A percentile compares a stretch with the other conserved stretches of the same genome.
phyloP scores from a whole-genome alignment of 305 asterid genomes.

The Fraxinus sp. region DNA sequence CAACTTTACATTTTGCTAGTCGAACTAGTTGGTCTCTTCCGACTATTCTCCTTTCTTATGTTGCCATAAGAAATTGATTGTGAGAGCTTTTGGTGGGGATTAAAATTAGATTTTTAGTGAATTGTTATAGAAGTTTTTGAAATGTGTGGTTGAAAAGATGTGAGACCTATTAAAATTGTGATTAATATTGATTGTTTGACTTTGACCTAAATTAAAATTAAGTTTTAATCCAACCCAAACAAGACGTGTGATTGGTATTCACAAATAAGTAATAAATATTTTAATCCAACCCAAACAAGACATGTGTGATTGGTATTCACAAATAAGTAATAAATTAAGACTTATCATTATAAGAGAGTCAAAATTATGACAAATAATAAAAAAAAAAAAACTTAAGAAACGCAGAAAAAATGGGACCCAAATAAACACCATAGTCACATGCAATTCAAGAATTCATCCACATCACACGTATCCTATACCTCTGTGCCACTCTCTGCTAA shows the following conservation, averaged over 20 bases:
- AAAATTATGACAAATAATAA: not conserved
- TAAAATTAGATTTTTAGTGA: too few species aligned
- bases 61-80: not conserved
- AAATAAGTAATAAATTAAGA: constrained; percentile 10
- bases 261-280: too few species aligned
- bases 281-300: too few species aligned
- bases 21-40: not conserved
- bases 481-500: not conserved
- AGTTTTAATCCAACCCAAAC: too few species aligned
- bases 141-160: too few species aligned
- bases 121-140: too few species aligned
- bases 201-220: too few species aligned
- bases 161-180: too few species aligned
- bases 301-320: constrained; percentile 9
- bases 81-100: too few species aligned
- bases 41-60: not conserved
- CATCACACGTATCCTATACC: constrained; percentile 31
- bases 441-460: constrained; percentile 38
- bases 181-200: too few species aligned
- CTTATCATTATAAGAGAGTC: constrained; percentile 19
- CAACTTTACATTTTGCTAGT: too few species aligned
- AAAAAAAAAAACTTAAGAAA: not conserved
- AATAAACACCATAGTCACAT: constrained; percentile 44
- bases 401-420: constrained; percentile 37
- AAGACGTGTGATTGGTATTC: constrained; percentile 3